Percentiles rank a stretch among this genome's conserved stretches.
phyloP scores from a whole-genome alignment of 2,329 filamentous ascomycete genomes.

The Fusarium austroafricanum region DNA sequence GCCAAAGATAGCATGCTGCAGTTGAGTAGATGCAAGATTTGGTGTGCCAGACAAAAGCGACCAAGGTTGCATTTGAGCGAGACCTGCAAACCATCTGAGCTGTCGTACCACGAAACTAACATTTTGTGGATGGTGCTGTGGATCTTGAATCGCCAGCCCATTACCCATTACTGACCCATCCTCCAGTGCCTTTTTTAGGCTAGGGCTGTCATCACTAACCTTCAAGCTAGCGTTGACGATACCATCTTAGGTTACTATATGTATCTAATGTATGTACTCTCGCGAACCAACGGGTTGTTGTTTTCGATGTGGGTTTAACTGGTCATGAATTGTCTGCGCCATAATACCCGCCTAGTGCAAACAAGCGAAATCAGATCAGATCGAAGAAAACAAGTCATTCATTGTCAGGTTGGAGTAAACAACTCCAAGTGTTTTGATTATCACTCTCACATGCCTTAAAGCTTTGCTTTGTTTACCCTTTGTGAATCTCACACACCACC shows the following conservation, averaged over 20 bases:
- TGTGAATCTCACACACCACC: slow-evolving; percentile 26
- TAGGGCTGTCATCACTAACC: slow-evolving; percentile 40
- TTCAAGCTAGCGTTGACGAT: slow-evolving; percentile 32
- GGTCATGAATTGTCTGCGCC: slow-evolving; percentile 13
- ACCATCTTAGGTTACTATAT: slow-evolving; percentile 24
- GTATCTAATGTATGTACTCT: slow-evolving; percentile 10
- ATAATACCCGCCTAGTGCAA: slow-evolving; percentile 26
- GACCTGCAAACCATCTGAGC: slow-evolving; percentile 31
- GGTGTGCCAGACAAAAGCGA: slow-evolving; percentile 17
- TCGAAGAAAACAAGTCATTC: slow-evolving; percentile 6
- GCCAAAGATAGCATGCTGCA: slow-evolving; percentile 14
- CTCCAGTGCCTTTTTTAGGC: slow-evolving; percentile 26
- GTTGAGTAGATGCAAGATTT: slow-evolving; percentile 20
- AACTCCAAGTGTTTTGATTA: slow-evolving; percentile 31
- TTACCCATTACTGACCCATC: slow-evolving; percentile 27
- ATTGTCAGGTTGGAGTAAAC: slow-evolving; percentile 22
- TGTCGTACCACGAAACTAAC: slow-evolving; percentile 34
- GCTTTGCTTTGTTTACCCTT: slow-evolving; percentile 24
- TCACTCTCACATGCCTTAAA: slow-evolving; percentile 23
- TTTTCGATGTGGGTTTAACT: slow-evolving; percentile 22
- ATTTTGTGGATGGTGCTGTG: slow-evolving; percentile 25
- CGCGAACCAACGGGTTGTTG: slow-evolving; percentile 26
- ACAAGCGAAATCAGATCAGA: slow-evolving; percentile 5
- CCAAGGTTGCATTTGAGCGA: slow-evolving; percentile 20
- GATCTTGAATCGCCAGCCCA: slow-evolving; percentile 22